phyloP scores from a whole-genome alignment of 306 rosid species.

The Begonia fuchsioides region DNA sequence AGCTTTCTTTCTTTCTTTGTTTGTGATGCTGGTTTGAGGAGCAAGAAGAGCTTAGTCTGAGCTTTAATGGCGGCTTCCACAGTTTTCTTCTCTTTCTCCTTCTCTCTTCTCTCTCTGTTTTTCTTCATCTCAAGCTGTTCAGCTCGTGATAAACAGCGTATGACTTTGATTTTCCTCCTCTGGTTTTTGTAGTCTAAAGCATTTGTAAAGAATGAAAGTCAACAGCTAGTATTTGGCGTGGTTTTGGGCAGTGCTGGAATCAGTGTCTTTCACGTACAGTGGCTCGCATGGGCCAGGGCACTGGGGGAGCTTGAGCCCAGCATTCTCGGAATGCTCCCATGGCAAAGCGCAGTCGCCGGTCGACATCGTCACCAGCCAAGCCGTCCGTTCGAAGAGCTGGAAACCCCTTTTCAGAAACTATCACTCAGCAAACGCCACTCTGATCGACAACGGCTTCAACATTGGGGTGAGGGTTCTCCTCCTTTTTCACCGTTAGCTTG shows the following conservation, averaged over 20 bases:
- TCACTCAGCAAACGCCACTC: conserved; percentile 34
- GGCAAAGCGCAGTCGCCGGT: conserved; percentile 72
- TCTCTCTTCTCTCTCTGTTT: conserved; percentile 18
- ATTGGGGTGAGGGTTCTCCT: conserved; percentile 42
- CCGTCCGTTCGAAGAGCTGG: conserved; percentile 10
- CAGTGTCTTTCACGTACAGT: conserved; percentile 25
- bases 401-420: conserved; percentile 31
- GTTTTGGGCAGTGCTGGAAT: not conserved
- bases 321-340: conserved; percentile 29
- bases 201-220: too few relatives aligned
- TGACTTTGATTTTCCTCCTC: not conserved
- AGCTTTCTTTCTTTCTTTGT: not conserved
- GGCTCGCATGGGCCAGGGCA: conserved; percentile 44
- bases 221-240: too few relatives aligned
- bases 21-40: not conserved
- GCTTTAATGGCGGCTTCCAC: conserved; percentile 19
- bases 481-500: too few relatives aligned
- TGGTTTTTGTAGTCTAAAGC: too few relatives aligned
- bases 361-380: conserved; percentile 15
- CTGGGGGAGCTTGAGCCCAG: conserved; percentile 63
- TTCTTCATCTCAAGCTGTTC: conserved; percentile 18
- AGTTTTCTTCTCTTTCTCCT: conserved; percentile 3
- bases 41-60: not conserved
- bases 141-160: conserved; percentile 15
- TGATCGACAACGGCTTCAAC: conserved; percentile 48